Evolutionary conservation across 192 early-diverging fungal genomes (phyloP).

Genomic region (Backusella sp.): DNA sequence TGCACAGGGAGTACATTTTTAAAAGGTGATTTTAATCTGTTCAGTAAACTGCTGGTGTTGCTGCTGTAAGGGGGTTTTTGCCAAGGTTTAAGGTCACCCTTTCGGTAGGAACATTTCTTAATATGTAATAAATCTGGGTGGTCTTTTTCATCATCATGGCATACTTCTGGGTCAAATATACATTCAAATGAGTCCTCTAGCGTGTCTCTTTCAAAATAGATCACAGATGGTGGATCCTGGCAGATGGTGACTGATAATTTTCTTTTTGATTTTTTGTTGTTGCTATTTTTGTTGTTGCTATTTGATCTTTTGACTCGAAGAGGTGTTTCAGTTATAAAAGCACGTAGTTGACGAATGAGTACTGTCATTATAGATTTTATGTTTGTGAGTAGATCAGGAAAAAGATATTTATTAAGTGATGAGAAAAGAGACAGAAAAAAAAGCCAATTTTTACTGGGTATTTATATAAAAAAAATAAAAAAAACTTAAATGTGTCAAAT

Average conservation of each 20-base stretch:
- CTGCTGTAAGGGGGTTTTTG: constrained; percentile 15
- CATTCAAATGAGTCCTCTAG: constrained; percentile 26
- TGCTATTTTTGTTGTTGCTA: neutral
- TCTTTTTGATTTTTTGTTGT: constrained; percentile 1
- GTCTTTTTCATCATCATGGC: constrained; percentile 33
- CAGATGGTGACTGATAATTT: constrained; percentile 25
- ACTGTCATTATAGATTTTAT: constrained; percentile 14
- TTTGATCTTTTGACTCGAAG: constrained; percentile 3
- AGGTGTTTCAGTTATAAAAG: constrained; percentile 13
- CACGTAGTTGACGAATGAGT: constrained; percentile 15
- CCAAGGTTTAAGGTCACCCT: constrained; percentile 24
- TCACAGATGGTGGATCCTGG: constrained; percentile 25
- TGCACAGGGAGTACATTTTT: constrained; percentile 9
- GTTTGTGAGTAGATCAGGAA: neutral
- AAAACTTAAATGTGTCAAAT: constrained; percentile 9
- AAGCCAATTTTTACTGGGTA: neutral
- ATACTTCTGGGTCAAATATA: constrained; percentile 29
- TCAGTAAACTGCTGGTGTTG: neutral
- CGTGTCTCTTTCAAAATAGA: constrained; percentile 22
- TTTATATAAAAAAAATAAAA: constrained; percentile 3
- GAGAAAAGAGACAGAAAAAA: neutral
- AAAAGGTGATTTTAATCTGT: constrained; percentile 15
- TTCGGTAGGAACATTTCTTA: neutral
- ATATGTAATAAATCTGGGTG: constrained; percentile 23
- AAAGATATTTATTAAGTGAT: neutral